These are phyloP conservation scores for Phoma sp. DNA, from an alignment of 2,329 filamentous ascomycete genomes.

Conservation along the genomic window DNA sequence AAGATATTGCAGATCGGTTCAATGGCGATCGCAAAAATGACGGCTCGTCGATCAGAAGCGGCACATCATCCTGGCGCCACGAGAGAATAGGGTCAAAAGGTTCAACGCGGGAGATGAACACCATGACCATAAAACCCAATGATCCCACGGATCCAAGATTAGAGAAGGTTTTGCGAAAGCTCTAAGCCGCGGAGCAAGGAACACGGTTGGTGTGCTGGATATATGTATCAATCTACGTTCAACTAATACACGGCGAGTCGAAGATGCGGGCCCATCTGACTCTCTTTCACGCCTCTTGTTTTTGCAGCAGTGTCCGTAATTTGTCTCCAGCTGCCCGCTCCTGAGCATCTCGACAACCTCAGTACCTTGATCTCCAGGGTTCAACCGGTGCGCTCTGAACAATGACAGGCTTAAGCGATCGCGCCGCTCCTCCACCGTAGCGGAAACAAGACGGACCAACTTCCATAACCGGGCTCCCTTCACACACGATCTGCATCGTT, in stretches of 20 bases:
- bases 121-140: constrained; percentile 31
- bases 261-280: neutral
- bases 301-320: neutral
- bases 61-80: constrained; percentile 29
- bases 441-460: constrained; percentile 1
- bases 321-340: neutral
- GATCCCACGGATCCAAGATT: constrained; percentile 33
- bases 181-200: constrained; percentile 2
- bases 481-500: neutral
- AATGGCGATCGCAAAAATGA: constrained; percentile 24
- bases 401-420: neutral
- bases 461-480: neutral
- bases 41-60: constrained; percentile 32
- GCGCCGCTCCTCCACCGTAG: constrained; percentile 2
- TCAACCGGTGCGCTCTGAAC: neutral
- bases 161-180: constrained; percentile 35
- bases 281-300: neutral
- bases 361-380: neutral
- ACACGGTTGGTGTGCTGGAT: neutral
- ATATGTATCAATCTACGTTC: constrained; percentile 1
- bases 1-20: constrained; percentile 32
- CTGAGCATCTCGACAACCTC: neutral
- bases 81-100: constrained; percentile 35
- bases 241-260: neutral
- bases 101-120: constrained; percentile 38